These are phyloP conservation scores for Claviceps pazoutovae DNA, from an alignment of 2,329 filamentous ascomycete genomes.

Conservation along the genomic window DNA sequence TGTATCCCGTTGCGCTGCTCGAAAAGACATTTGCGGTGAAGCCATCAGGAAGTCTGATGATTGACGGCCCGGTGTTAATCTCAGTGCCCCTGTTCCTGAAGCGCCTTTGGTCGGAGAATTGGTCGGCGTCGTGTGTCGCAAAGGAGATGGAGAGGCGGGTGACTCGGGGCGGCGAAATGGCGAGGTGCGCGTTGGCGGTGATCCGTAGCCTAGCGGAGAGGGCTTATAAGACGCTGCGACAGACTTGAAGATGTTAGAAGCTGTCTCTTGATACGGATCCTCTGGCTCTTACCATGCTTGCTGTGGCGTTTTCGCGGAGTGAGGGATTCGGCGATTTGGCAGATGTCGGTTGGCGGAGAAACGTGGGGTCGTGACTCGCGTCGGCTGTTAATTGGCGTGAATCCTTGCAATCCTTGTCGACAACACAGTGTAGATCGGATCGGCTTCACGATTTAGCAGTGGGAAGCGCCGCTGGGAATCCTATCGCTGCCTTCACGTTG, in stretches of 20 bases:
- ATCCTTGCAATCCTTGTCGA: not conserved
- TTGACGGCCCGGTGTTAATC: constrained; percentile 23
- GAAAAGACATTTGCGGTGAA: constrained; percentile 23
- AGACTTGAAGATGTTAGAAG: constrained; percentile 28
- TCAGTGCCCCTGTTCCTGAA: constrained; percentile 13
- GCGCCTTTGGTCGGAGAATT: constrained; percentile 41
- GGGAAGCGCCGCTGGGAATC: not conserved
- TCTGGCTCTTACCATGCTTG: constrained; percentile 18
- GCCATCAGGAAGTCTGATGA: constrained; percentile 19
- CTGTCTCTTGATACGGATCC: constrained; percentile 8
- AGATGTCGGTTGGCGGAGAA: constrained; percentile 12
- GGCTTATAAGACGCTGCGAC: constrained; percentile 50
- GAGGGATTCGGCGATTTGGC: not conserved
- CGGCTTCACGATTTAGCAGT: not conserved
- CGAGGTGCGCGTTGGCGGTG: constrained; percentile 44
- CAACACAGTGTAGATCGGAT: not conserved
- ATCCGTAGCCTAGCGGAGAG: constrained; percentile 57
- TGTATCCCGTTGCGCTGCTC: constrained; percentile 15
- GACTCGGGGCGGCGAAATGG: constrained; percentile 50
- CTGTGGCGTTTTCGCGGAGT: not conserved
- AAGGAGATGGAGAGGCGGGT: constrained; percentile 48
- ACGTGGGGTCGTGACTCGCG: constrained; percentile 4
- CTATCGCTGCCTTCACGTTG: not conserved
- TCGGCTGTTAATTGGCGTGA: not conserved
- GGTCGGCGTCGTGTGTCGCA: constrained; percentile 51